Conservation (phyloP, 2,329 filamentous ascomycete genomes). For the Fusarium sp. region DNA sequence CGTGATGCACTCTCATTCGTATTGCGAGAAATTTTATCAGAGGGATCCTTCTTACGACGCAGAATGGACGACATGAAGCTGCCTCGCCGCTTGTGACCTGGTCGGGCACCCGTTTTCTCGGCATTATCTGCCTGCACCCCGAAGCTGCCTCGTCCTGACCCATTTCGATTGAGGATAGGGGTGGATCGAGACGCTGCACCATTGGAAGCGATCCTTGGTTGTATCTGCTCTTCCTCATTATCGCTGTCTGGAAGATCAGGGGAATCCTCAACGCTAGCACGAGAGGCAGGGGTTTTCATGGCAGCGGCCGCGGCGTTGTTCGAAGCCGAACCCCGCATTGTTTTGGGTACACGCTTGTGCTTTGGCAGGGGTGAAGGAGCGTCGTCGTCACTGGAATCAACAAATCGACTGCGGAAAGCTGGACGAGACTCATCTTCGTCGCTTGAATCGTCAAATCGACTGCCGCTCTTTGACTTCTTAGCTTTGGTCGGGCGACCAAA, state of each 20-base stretch:
- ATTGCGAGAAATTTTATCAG: slow-evolving; percentile 66
- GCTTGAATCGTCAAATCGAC: slow-evolving; percentile 78
- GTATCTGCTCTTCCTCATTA: slow-evolving; percentile 54
- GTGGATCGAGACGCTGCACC: slow-evolving; percentile 36
- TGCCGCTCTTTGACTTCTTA: slow-evolving; percentile 56
- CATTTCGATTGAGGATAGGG: slow-evolving; percentile 52
- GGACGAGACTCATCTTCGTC: slow-evolving; percentile 63
- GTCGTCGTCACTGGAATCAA: slow-evolving; percentile 75
- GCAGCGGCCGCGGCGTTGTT: slow-evolving; percentile 50
- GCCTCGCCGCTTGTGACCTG: slow-evolving; percentile 54
- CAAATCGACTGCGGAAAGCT: slow-evolving; percentile 67
- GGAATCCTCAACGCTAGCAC: slow-evolving; percentile 62
- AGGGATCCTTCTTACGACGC: slow-evolving; percentile 68
- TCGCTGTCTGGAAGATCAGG: slow-evolving; percentile 71
- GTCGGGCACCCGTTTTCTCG: slow-evolving; percentile 38
- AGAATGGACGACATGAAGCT: slow-evolving; percentile 69
- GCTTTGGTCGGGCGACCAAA: slow-evolving; percentile 55
- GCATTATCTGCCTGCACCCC: slow-evolving; percentile 34
- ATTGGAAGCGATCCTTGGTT: slow-evolving; percentile 17
- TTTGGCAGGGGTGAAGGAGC: slow-evolving; percentile 37
- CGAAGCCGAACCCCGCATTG: slow-evolving; percentile 46
- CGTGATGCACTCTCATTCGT: slow-evolving; percentile 68
- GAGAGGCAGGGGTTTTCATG: slow-evolving; percentile 53
- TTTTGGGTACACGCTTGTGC: slow-evolving; percentile 51
- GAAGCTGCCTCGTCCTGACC: slow-evolving; percentile 56